Evolutionary conservation across 345 rosid species (phyloP), one percentile per base, ranked within the genome.

Genomic region (Kandelia obovata): DNA sequence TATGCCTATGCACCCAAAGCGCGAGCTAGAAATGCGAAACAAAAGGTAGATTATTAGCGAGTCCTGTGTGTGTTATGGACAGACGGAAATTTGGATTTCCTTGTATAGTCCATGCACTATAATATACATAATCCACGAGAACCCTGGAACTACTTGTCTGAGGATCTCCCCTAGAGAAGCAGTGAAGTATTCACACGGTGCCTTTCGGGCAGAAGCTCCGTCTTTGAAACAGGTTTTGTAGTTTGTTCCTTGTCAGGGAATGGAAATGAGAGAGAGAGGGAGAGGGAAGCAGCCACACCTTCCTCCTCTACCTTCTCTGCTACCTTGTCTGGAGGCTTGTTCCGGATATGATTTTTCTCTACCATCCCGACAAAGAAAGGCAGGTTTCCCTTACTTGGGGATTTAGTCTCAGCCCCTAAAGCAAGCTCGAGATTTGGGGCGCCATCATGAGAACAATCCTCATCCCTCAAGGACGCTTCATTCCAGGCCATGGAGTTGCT

Each of bases 381-480:
- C 43, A 82, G 68, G 69, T 78, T 75, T 75, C 85, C 87, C 68
- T 83, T 88, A 2, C 75, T 83, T 30, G 77, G 78, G 64, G 75
- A 60, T 72, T 79, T 87, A 61, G 75, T 71, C 71, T 91, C 94
- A 1, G 79, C 97, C 77, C 92, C 98, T 76, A 91, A 79, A 63
- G 96, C 96, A 76, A 94, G 97, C 80, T 94, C 92, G 1, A 94
- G 95, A 77, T 89, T 86, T 27, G 97, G 98, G 57, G 81, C 65
- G 65, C 58, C 83, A 67, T 86, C 87, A 21, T 25, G 72, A 68
- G 66, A 37, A 61, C 31, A 74, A 49, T 65, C 74, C 62, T 68
- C 77, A 37, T 61, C 73, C 74, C 69, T 56, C 15, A 77, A 68
- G 20, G 74, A 55, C 56, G 58, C 68, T 32, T 70, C 80, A 58